These are phyloP conservation scores for Ogataea methylovora DNA, from an alignment of 805 yeast genomes.

Conservation along the genomic window DNA sequence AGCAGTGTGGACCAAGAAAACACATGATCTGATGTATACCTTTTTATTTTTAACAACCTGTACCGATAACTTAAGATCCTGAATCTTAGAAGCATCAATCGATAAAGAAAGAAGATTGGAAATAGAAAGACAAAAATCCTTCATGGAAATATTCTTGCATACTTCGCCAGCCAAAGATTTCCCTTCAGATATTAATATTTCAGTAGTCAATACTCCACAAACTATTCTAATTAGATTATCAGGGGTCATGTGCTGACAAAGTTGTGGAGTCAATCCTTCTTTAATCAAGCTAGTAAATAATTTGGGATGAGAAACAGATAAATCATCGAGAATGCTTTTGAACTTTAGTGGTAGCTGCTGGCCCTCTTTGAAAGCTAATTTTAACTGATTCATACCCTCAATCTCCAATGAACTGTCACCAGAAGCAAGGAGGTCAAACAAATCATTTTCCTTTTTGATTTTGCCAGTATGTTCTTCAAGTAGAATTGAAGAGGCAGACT, in stretches of 20 bases:
- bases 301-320: slow-evolving; percentile 15
- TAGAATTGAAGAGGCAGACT: too few species aligned
- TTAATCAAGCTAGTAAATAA: slow-evolving; percentile 12
- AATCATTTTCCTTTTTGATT: too few species aligned
- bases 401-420: slow-evolving; percentile 12
- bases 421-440: slow-evolving; percentile 18
- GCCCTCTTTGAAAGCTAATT: slow-evolving; percentile 2
- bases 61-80: slow-evolving; percentile 21
- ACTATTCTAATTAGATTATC: slow-evolving; percentile 21
- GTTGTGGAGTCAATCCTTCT: neutral
- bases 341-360: slow-evolving; percentile 11
- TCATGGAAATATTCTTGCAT: slow-evolving; percentile 9
- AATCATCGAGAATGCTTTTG: slow-evolving; percentile 14
- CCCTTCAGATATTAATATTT: too few species aligned
- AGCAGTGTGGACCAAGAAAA: slow-evolving; percentile 7
- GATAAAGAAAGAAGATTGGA: slow-evolving; percentile 12
- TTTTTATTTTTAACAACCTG: slow-evolving; percentile 21
- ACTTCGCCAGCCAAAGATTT: slow-evolving; percentile 1
- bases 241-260: slow-evolving; percentile 8
- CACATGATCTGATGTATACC: slow-evolving; percentile 14
- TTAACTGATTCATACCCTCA: slow-evolving; percentile 11
- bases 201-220: slow-evolving; percentile 9
- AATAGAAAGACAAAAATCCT: slow-evolving; percentile 18
- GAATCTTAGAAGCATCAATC: slow-evolving; percentile 19
- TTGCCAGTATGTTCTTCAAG: too few species aligned